Evolutionary conservation across 441 rosid genomes (phyloP).

Genomic region (Metrosideros polymorpha): DNA sequence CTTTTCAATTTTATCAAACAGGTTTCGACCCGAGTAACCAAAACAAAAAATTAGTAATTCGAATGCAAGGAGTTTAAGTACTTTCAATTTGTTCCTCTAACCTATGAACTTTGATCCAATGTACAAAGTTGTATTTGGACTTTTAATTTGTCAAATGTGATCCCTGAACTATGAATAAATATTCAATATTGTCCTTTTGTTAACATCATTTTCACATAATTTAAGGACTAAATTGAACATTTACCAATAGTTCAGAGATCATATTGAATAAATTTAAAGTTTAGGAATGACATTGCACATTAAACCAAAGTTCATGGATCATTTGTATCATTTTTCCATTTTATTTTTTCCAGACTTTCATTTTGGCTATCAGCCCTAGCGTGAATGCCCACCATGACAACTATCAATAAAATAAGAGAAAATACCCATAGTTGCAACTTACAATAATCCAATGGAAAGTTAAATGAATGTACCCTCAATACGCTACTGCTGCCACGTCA

Average conservation of each 20-base stretch:
- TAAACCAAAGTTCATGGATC: accelerated
- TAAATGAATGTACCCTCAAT: neutral
- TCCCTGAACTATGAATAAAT: neutral
- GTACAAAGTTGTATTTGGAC: accelerated
- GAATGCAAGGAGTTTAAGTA: neutral
- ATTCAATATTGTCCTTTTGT: neutral
- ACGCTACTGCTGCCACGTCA: neutral
- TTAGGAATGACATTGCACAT: neutral
- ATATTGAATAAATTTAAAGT: neutral
- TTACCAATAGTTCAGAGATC: neutral
- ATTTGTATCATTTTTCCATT: neutral
- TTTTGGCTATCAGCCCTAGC: neutral
- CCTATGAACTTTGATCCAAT: neutral
- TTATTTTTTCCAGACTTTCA: neutral
- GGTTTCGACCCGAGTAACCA: neutral
- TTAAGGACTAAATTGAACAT: neutral
- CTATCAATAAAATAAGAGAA: neutral
- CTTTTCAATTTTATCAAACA: neutral
- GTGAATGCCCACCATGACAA: neutral
- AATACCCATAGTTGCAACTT: neutral
- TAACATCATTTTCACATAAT: neutral
- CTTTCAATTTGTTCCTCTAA: too few relatives aligned
- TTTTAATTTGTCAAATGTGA: neutral
- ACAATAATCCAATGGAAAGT: neutral
- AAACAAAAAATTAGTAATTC: neutral